Conservation (phyloP, 768 basidiomycete species). For the Mycena venus region DNA sequence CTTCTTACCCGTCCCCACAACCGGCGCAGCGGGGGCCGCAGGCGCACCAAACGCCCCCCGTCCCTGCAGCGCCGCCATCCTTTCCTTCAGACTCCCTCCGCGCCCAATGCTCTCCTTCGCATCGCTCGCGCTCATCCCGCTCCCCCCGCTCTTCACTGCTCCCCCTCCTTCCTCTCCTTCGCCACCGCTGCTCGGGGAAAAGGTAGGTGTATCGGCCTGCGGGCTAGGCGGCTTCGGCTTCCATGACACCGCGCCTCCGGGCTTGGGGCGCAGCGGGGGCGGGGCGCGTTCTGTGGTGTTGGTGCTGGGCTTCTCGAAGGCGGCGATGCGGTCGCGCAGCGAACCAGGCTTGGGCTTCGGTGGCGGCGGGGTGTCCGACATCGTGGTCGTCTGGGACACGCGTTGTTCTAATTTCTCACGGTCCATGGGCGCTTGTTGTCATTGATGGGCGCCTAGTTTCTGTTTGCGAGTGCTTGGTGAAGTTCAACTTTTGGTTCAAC, state of each 20-base stretch:
- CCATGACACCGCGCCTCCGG: conserved; percentile 72
- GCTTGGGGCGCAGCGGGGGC: conserved; percentile 75
- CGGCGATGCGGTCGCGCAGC: conserved; percentile 89
- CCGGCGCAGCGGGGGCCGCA: conserved; percentile 69
- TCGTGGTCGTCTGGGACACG: conserved; percentile 44
- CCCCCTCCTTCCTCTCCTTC: conserved; percentile 35
- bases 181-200: background rate
- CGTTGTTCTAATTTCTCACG: background rate
- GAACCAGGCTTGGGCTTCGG: conserved; percentile 81
- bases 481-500: background rate
- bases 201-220: conserved; percentile 47
- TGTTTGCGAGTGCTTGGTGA: background rate
- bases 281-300: conserved; percentile 56
- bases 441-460: background rate
- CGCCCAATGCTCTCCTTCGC: conserved; percentile 89
- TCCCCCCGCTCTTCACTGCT: conserved; percentile 38
- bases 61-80: conserved; percentile 95
- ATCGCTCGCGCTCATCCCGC: conserved; percentile 85
- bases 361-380: conserved; percentile 73
- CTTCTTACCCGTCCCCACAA: conserved; percentile 75
- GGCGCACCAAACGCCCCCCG: conserved; percentile 83
- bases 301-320: conserved; percentile 80
- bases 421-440: background rate
- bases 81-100: conserved; percentile 85
- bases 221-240: conserved; percentile 75